Evolutionary conservation across 1,139 yeast genomes (phyloP).

Genomic region (Pichia sp.): DNA sequence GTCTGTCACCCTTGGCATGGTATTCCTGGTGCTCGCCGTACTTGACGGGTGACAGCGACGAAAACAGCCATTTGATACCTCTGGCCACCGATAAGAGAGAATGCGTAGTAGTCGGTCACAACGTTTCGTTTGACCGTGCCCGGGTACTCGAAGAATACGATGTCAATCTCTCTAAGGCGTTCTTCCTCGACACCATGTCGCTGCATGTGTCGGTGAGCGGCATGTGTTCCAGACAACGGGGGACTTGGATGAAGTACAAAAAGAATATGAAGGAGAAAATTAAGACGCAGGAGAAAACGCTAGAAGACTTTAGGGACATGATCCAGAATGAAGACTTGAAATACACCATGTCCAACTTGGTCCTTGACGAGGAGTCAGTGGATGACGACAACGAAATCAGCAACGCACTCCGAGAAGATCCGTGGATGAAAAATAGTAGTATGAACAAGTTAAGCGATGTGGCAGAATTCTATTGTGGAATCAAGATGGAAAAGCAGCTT

Average conservation of each 20-base stretch:
- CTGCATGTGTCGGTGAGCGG: constrained; percentile 89
- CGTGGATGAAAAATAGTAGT: constrained; percentile 77
- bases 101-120: constrained; percentile 79
- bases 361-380: constrained; percentile 25
- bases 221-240: constrained; percentile 87
- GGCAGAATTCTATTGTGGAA: constrained; percentile 72
- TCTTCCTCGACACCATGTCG: constrained; percentile 88
- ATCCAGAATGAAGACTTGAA: constrained; percentile 23
- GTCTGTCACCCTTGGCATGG: constrained; percentile 79
- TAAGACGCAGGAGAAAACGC: constrained; percentile 20
- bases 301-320: constrained; percentile 23
- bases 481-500: constrained; percentile 58
- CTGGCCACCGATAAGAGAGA: constrained; percentile 42
- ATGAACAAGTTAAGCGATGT: constrained; percentile 80
- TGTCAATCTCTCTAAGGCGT: constrained; percentile 61
- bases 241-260: constrained; percentile 65
- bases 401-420: constrained; percentile 39
- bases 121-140: constrained; percentile 88
- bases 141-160: constrained; percentile 80
- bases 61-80: constrained; percentile 66
- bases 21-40: constrained; percentile 94
- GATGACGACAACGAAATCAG: constrained; percentile 19
- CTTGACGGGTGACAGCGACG: constrained; percentile 50
- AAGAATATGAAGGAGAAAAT: constrained; percentile 32
- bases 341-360: constrained; percentile 16